These are phyloP conservation scores for Rhodamnia argentea DNA, from an alignment of 345 rosid species.

Conservation along the genomic window DNA sequence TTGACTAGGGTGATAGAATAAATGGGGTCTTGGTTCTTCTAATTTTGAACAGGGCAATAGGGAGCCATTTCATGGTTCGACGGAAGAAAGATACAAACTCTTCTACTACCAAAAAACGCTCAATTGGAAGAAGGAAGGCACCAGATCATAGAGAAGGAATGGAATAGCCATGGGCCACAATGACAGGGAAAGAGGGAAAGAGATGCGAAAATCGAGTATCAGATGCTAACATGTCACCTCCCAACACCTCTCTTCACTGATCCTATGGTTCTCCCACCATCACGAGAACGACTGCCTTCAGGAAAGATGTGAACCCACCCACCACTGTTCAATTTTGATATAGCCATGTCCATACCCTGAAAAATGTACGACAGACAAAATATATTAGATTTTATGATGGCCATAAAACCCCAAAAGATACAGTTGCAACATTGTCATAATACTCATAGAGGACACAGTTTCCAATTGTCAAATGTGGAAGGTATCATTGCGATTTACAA, in stretches of 20 bases:
- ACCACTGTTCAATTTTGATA: slow-evolving; percentile 75
- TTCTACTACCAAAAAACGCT: background rate
- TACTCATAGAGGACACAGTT: background rate
- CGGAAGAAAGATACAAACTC: background rate
- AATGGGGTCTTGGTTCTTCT: background rate
- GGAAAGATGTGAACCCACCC: slow-evolving; percentile 99
- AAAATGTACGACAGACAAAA: background rate
- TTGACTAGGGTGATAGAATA: background rate
- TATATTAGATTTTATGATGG: background rate
- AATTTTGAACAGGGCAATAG: background rate
- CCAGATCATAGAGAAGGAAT: background rate
- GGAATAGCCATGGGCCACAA: background rate
- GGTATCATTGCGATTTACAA: background rate
- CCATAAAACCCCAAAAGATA: background rate
- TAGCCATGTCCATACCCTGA: slow-evolving; percentile 97
- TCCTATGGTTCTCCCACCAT: slow-evolving; percentile 85
- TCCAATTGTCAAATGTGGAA: background rate
- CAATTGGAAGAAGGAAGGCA: background rate
- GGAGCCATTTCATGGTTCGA: background rate
- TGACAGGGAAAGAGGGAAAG: background rate
- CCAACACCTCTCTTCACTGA: slow-evolving; percentile 92
- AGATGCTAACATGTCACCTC: slow-evolving; percentile 34
- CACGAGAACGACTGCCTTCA: slow-evolving; percentile 91
- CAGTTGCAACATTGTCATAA: background rate
- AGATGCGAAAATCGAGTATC: background rate